Evolutionary conservation across 1,284 basidiomycete genomes (phyloP), one percentile per base, ranked within the genome.

Genomic region (Cutaneotrichosporon sp.): DNA sequence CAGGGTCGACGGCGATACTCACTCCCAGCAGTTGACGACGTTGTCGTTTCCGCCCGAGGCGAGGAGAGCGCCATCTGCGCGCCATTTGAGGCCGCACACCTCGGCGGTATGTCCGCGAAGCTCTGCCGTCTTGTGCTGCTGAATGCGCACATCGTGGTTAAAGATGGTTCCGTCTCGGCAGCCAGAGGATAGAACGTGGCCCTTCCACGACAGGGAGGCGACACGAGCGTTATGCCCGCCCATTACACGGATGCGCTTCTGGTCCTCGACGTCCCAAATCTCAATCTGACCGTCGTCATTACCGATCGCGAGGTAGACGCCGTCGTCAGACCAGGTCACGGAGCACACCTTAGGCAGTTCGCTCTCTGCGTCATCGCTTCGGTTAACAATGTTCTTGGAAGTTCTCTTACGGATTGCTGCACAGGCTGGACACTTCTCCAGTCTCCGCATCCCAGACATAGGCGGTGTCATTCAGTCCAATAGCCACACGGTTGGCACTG

Each of bases 1-100:
- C 31, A 29, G 22, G 3, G 4, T 25, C 25, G 11, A 46, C 4
- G 14, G 17, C 5, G 16, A 17, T 2, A 72, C 73, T 67, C 62
- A 75, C 72, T 97, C 93, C 93, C 92, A 97, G 49, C 94, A 87
- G 69, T 96, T 94, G 51, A 97, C 90, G 16, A 94, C 88, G 62
- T 97, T 96, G 73, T 97, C 93, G 71, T 97, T 96, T 0, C 90
- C 91, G 6, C 93, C 92, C 61, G 87, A 90, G 0, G 92, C 93
- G 26, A 97, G 79, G n/a, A 93, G 78, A 70, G 91, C 86, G 0
- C 88, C 89, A 60, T 90, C 89, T 3, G 78, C 68, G 37, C 90
- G 79, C 90, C 90, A 93, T 25, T 66, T 68, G 10, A 76, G 62
- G 33, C 75, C 75, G 49, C 72, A 75, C 16, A 96, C 88, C 70